These are phyloP conservation scores for Amanita jacksonii DNA, from an alignment of 768 basidiomycete species.

Conservation along the genomic window DNA sequence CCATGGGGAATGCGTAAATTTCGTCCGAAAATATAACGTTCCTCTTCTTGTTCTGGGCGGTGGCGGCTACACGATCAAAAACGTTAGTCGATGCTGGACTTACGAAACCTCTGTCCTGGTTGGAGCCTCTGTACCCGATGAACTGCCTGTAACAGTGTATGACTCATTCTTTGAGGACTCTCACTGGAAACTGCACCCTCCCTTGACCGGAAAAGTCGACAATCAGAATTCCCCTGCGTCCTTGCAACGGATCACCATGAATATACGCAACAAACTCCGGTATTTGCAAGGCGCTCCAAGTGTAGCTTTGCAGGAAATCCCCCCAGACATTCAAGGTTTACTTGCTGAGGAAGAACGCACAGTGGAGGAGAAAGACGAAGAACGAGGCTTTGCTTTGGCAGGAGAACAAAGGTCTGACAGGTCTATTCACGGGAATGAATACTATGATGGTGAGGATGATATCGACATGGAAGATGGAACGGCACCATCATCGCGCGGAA, in stretches of 20 bases:
- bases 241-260: constrained; percentile 80
- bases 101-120: constrained; percentile 95
- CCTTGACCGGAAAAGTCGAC: constrained; percentile 83
- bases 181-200: constrained; percentile 89
- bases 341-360: constrained; percentile 64
- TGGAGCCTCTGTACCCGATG: constrained; percentile 73
- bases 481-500: constrained; percentile 11
- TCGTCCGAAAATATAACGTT: constrained; percentile 86
- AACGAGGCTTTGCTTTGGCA: constrained; percentile 41
- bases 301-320: constrained; percentile 93
- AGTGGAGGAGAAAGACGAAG: constrained; percentile 63
- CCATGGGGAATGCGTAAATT: constrained; percentile 97
- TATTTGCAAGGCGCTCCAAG: constrained; percentile 96
- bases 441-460: constrained; percentile 65
- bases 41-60: constrained; percentile 90
- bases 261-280: constrained; percentile 78
- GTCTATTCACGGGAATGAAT: constrained; percentile 53
- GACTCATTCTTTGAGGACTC: constrained; percentile 90
- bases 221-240: constrained; percentile 83
- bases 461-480: constrained; percentile 39
- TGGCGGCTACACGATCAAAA: constrained; percentile 94
- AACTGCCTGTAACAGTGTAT: constrained; percentile 83
- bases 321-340: constrained; percentile 78
- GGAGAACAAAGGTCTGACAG: constrained; percentile 49
- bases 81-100: constrained; percentile 97